Base-by-base conservation (phyloP, 805 yeast species). In the Hanseniaspora clermontiae region DNA sequence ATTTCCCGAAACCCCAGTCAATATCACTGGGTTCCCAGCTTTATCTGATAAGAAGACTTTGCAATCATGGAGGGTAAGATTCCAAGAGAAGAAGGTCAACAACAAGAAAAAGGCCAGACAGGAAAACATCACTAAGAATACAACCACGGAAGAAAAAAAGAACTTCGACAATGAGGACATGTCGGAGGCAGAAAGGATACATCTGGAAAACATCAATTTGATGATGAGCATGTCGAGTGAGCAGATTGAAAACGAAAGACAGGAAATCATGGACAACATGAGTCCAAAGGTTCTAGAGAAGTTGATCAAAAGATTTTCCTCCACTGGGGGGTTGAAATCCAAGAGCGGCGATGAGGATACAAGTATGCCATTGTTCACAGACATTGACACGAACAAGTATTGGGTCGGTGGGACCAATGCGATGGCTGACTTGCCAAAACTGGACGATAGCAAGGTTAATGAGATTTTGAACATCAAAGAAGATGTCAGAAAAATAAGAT, bases 171-270 rank as follows among this genome's bases (percentile, higher is more conserved):
- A 37, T 48, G 59, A 61, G 3, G 69, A 67, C 15, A 59, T 77
- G 49, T 70, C 83, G 0, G 95, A 86, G 61, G 79, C 84, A 0
- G 90, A 84, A 60, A 76, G 79, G 64, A 87, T 89, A 24, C 91
- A 87, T 65, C 66, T 77, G 57, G 95, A 89, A 64, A 90, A 88
- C 66, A 67, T 85, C 59, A 78, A 80, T 40, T 72, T 75, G 43
- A 66, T 90, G 56, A 71, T 79, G 39, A 66, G 69, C 14, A 83
- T 89, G 90, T 72, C 83, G 2, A 75, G 73, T 1, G 83, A 78
- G 17, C 88, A 89, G 63, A 76, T 87, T 38, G 72, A 75, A 37
- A 68, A 72, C 48, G 91, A 87, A 61, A 75, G 79, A 60, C 77
- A 78, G 60, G 95, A 87, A 62, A 68, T 90, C 38, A 60, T 87